These are phyloP conservation scores for Senna tora DNA, from an alignment of 306 rosid species.

Conservation along the genomic window DNA sequence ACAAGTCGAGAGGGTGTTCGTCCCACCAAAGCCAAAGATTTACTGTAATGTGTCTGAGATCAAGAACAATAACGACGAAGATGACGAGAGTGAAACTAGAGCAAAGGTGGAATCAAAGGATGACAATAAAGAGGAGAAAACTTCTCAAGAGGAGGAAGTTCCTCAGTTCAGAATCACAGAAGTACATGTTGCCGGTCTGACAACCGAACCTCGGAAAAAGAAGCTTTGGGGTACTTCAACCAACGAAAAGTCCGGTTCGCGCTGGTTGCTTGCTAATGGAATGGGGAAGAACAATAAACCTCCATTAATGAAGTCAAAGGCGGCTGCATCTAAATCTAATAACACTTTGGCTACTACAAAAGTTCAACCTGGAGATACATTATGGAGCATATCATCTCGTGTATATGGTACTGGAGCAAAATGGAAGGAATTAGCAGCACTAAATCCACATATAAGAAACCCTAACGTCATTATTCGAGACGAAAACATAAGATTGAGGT, in stretches of 20 bases:
- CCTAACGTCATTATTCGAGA: constrained; percentile 66
- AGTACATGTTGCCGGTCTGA: constrained; percentile 81
- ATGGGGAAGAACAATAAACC: constrained; percentile 76
- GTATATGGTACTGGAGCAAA: constrained; percentile 61
- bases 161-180: constrained; percentile 78
- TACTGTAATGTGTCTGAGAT: constrained; percentile 56
- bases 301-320: constrained; percentile 62
- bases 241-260: constrained; percentile 81
- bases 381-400: constrained; percentile 88
- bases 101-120: constrained; percentile 48
- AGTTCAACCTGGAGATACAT: constrained; percentile 70
- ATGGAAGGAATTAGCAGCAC: constrained; percentile 67
- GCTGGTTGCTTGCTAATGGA: constrained; percentile 93
- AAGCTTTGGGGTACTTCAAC: constrained; percentile 62
- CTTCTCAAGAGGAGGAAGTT: constrained; percentile 56
- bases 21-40: constrained; percentile 77
- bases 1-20: constrained; percentile 86
- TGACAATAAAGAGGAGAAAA: constrained; percentile 47
- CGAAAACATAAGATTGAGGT: constrained; percentile 56
- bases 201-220: constrained; percentile 55
- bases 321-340: constrained; percentile 47
- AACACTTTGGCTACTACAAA: constrained; percentile 46
- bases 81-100: constrained; percentile 49
- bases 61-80: constrained; percentile 45
- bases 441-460: constrained; percentile 71